These are phyloP conservation scores for Neonectria coccinea DNA, from an alignment of 2,329 filamentous ascomycete species.

Conservation along the genomic window DNA sequence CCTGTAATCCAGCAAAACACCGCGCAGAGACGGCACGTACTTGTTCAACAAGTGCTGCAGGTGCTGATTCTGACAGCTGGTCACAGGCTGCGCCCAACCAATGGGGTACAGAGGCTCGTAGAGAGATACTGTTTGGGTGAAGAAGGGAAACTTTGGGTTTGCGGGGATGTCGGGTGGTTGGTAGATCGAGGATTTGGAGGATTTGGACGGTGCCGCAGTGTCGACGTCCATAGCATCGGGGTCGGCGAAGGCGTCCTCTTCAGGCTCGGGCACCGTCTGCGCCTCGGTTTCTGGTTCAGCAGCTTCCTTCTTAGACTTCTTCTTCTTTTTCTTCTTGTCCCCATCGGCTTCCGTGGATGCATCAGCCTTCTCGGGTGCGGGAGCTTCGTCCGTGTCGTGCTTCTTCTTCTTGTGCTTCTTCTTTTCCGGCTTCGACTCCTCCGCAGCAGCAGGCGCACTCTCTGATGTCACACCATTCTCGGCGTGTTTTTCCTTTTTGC, in stretches of 20 bases:
- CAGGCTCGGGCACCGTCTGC: conserved; percentile 17
- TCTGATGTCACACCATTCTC: conserved; percentile 29
- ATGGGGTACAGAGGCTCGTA: conserved; percentile 80
- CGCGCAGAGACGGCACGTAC: conserved; percentile 78
- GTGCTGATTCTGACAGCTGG: conserved; percentile 78
- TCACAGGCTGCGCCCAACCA: conserved; percentile 76
- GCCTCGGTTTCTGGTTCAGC: conserved; percentile 41
- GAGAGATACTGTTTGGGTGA: conserved; percentile 82
- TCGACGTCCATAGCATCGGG: conserved; percentile 57
- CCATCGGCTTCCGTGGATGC: conserved; percentile 25
- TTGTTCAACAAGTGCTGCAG: conserved; percentile 80
- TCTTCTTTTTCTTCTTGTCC: conserved; percentile 49
- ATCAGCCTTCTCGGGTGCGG: conserved; percentile 27
- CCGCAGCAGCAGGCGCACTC: conserved; percentile 19
- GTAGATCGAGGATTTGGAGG: conserved; percentile 49
- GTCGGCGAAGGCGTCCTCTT: conserved; percentile 36
- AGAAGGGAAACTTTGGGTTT: conserved; percentile 74
- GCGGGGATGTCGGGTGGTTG: conserved; percentile 54
- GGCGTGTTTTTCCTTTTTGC: conserved; percentile 45
- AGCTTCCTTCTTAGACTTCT: conserved; percentile 48
- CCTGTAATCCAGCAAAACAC: conserved; percentile 80
- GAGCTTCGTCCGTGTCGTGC: conserved; percentile 39
- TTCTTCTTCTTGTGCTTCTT: conserved; percentile 50
- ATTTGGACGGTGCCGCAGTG: conserved; percentile 45
- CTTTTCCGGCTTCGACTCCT: conserved; percentile 41